Conservation (phyloP, 495 filamentous ascomycete species). For the Neurospora sp. region DNA sequence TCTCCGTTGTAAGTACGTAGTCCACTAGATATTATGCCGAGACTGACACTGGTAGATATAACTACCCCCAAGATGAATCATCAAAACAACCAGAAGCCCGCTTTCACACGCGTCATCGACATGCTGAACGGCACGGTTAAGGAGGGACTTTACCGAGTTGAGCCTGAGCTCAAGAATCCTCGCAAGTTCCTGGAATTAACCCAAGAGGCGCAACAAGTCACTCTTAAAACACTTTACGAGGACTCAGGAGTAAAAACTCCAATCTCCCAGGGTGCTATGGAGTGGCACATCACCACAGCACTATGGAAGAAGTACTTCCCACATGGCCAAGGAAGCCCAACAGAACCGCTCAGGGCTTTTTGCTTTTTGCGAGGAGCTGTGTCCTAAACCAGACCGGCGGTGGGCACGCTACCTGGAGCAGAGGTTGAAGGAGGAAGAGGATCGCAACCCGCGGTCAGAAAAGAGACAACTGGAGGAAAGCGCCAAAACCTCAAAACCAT, state of each 20-base stretch:
- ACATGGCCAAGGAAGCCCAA: neutral
- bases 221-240: neutral
- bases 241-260: neutral
- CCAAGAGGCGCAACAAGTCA: neutral
- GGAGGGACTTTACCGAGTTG: neutral
- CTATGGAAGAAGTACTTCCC: neutral
- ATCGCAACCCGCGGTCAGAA: neutral
- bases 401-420: neutral
- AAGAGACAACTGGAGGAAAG: neutral
- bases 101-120: neutral
- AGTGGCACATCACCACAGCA: neutral
- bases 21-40: neutral
- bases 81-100: neutral
- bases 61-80: neutral
- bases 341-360: neutral
- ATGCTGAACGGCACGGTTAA: neutral
- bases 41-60: neutral
- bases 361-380: neutral
- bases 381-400: neutral
- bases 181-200: neutral
- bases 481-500: neutral
- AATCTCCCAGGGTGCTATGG: neutral
- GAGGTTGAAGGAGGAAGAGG: neutral
- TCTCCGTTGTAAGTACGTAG: neutral
- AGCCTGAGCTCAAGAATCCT: neutral